Percentiles rank a stretch among this genome's conserved stretches.
Evolutionary conservation across 768 basidiomycete species (phyloP).

Genomic region (Leccinum rimulosum): DNA sequence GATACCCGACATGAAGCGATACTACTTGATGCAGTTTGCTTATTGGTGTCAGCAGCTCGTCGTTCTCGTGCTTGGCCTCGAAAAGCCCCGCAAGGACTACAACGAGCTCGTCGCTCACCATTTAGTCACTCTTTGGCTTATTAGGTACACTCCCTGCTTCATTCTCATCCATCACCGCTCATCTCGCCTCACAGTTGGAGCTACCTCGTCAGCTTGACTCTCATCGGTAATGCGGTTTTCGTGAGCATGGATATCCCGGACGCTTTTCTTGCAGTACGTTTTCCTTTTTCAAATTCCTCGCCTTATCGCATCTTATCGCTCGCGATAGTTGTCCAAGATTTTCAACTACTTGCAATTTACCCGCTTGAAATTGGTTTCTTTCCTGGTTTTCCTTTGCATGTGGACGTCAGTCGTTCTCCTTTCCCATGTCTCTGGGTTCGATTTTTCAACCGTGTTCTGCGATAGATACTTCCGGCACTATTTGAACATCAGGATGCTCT

Average conservation of each 20-base stretch:
- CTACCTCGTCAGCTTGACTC: conserved; percentile 74
- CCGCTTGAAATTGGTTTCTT: conserved; percentile 58
- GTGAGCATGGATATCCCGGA: conserved; percentile 98
- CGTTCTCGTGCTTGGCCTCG: conserved; percentile 78
- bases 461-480: conserved; percentile 91
- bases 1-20: conserved; percentile 79
- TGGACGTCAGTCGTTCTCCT: conserved; percentile 68
- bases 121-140: conserved; percentile 90
- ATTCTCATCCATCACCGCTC: not conserved
- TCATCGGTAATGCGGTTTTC: conserved; percentile 89
- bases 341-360: conserved; percentile 82
- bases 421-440: not conserved
- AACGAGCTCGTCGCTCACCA: conserved; percentile 87
- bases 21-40: conserved; percentile 90
- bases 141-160: conserved; percentile 56
- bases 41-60: conserved; percentile 96
- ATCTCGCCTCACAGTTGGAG: conserved; percentile 61
- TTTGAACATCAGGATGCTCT: conserved; percentile 81
- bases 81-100: conserved; percentile 95
- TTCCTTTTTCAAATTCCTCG: not conserved
- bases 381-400: conserved; percentile 59
- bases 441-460: not conserved
- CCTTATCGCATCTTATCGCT: not conserved
- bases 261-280: conserved; percentile 74
- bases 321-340: conserved; percentile 70